These are phyloP conservation scores for Gossypium ekmanianum DNA, from an alignment of 345 rosid species.

Conservation along the genomic window DNA sequence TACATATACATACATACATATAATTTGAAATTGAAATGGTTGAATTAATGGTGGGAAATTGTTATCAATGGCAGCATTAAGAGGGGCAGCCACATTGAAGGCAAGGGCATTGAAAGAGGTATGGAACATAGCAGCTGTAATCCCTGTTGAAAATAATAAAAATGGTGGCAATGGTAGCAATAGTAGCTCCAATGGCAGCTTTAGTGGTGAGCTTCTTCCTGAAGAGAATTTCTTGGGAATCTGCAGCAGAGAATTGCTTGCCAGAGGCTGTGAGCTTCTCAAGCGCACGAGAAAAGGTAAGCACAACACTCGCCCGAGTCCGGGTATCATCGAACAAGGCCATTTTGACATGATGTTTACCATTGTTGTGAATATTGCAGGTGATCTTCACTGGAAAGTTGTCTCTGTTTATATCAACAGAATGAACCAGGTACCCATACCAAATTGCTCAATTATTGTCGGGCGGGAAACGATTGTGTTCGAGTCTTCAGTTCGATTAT, in stretches of 20 bases:
- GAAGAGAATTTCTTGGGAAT: conserved; percentile 87
- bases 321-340: background rate
- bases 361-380: conserved; percentile 43
- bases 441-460: conserved; percentile 28
- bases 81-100: conserved; percentile 87
- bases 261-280: conserved; percentile 89
- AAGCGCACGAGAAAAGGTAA: conserved; percentile 95
- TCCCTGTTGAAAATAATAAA: conserved; percentile 63
- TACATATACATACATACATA: background rate
- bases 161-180: conserved; percentile 44
- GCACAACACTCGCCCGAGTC: background rate
- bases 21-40: background rate
- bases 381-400: conserved; percentile 93
- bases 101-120: conserved; percentile 84
- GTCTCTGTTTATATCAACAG: conserved; percentile 88
- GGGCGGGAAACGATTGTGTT: too few relatives aligned
- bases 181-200: conserved; percentile 73
- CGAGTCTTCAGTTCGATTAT: too few relatives aligned
- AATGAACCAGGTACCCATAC: conserved; percentile 57
- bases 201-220: conserved; percentile 76
- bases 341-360: background rate
- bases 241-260: conserved; percentile 80
- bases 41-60: background rate
- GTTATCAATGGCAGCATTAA: conserved; percentile 39
- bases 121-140: conserved; percentile 91